These are phyloP conservation scores for Mycosphaerelloides madeirae DNA, from an alignment of 2,329 filamentous ascomycete genomes.

Conservation along the genomic window DNA sequence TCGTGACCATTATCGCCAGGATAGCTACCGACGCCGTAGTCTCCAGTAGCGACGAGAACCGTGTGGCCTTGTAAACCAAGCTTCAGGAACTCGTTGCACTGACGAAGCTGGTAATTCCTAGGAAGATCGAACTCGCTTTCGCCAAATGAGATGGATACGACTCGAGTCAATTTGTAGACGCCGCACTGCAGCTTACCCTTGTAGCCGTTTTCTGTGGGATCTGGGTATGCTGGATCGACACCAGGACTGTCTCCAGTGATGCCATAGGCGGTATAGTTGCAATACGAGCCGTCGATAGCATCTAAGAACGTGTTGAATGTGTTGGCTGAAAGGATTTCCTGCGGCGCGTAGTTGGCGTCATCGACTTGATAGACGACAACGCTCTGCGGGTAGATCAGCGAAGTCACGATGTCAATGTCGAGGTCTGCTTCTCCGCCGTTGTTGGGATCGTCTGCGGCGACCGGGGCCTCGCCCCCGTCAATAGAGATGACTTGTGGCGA, in stretches of 20 bases:
- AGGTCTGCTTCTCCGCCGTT: constrained; percentile 17
- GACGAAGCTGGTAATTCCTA: constrained; percentile 45
- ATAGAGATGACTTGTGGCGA: constrained; percentile 24
- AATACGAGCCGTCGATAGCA: constrained; percentile 18
- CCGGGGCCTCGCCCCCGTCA: constrained; percentile 25
- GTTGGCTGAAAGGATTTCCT: constrained; percentile 9
- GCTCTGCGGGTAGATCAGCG: constrained; percentile 21
- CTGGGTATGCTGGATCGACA: constrained; percentile 38
- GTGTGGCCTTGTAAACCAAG: constrained; percentile 43
- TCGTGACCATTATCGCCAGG: constrained; percentile 31
- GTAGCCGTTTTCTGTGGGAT: constrained; percentile 46
- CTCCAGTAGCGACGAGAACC: constrained; percentile 34
- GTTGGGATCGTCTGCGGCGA: constrained; percentile 28
- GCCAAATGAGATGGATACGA: constrained; percentile 54
- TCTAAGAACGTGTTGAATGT: constrained; percentile 19
- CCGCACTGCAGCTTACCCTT: constrained; percentile 43
- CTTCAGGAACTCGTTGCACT: constrained; percentile 41
- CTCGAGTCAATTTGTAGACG: constrained; percentile 48
- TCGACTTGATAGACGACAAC: constrained; percentile 21
- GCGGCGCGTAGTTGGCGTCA: constrained; percentile 2
- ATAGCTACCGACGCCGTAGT: constrained; percentile 25
- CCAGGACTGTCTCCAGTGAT: constrained; percentile 12
- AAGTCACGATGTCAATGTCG: constrained; percentile 14
- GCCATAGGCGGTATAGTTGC: constrained; percentile 15
- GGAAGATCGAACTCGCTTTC: constrained; percentile 50